phyloP scores from a whole-genome alignment of 2,329 filamentous ascomycete species.

The Apiospora arundinis region DNA sequence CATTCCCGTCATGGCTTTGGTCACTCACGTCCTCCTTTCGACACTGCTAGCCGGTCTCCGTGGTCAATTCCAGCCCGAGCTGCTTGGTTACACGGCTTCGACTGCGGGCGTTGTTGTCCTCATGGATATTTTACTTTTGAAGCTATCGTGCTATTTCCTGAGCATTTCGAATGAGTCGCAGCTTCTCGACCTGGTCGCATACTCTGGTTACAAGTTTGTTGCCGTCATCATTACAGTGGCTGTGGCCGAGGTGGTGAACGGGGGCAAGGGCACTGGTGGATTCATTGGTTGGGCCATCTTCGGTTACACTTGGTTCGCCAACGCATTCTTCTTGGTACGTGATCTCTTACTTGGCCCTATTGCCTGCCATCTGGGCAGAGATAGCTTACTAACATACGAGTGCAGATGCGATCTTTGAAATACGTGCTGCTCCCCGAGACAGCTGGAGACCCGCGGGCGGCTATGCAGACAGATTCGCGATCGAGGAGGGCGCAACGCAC shows the following conservation, averaged over 20 bases:
- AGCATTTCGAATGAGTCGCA: constrained; percentile 95
- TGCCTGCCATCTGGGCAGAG: background rate
- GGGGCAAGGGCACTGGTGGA: constrained; percentile 81
- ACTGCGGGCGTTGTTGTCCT: constrained; percentile 83
- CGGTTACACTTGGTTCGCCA: constrained; percentile 88
- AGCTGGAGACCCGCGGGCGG: constrained; percentile 66
- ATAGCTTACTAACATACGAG: background rate
- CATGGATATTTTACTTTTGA: constrained; percentile 88
- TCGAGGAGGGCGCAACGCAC: constrained; percentile 87
- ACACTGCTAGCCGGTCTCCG: constrained; percentile 88
- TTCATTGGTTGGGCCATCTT: constrained; percentile 92
- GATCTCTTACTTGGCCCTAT: background rate
- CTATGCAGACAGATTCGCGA: constrained; percentile 75
- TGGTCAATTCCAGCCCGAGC: constrained; percentile 91
- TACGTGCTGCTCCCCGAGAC: constrained; percentile 94
- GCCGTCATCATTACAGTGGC: constrained; percentile 91
- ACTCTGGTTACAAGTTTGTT: constrained; percentile 98
- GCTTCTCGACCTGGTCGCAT: constrained; percentile 90
- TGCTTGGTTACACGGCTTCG: constrained; percentile 88
- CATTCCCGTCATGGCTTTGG: constrained; percentile 96
- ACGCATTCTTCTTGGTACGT: constrained; percentile 91
- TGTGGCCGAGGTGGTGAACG: constrained; percentile 77
- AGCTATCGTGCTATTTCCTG: constrained; percentile 90
- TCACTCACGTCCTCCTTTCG: constrained; percentile 95
- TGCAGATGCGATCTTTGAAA: constrained; percentile 87